These are phyloP conservation scores for Blastomyces silverae DNA, from an alignment of 2,329 filamentous ascomycete genomes.

Conservation along the genomic window DNA sequence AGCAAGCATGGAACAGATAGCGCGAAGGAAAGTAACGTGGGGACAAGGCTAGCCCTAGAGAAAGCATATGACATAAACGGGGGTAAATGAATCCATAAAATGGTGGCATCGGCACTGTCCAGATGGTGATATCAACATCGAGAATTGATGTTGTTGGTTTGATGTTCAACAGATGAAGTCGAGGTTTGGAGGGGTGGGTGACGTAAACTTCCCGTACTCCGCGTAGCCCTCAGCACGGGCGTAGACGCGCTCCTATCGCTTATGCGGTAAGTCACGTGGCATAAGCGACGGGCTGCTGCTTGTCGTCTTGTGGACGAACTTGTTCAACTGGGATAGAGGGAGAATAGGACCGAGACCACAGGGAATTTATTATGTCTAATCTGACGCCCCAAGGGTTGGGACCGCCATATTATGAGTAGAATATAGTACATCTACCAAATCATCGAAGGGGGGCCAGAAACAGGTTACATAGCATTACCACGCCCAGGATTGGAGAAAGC, in stretches of 20 bases:
- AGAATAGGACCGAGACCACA: not conserved
- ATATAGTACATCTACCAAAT: not conserved
- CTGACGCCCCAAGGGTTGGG: not conserved
- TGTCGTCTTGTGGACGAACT: too few relatives aligned
- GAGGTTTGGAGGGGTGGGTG: not conserved
- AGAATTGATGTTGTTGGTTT: not conserved
- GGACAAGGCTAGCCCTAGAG: not conserved
- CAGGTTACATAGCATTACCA: not conserved
- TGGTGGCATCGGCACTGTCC: not conserved
- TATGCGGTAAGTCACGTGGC: too few relatives aligned
- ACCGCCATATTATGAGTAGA: not conserved
- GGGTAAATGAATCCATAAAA: not conserved
- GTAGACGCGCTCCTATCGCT: not conserved
- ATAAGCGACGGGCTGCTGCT: too few relatives aligned
- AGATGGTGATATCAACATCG: constrained; percentile 1
- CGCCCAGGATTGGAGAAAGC: not conserved
- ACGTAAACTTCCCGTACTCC: not conserved
- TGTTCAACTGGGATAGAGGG: not conserved
- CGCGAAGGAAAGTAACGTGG: not conserved
- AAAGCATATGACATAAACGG: not conserved
- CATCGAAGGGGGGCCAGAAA: not conserved
- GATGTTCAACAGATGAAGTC: not conserved
- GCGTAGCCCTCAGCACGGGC: not conserved
- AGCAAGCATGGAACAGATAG: constrained; percentile 3
- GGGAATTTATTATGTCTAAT: not conserved